Percentiles rank a stretch among this genome's conserved stretches.
Conservation (phyloP, 352 stramenopile genomes). For the Globisporangium recalcitrans region DNA sequence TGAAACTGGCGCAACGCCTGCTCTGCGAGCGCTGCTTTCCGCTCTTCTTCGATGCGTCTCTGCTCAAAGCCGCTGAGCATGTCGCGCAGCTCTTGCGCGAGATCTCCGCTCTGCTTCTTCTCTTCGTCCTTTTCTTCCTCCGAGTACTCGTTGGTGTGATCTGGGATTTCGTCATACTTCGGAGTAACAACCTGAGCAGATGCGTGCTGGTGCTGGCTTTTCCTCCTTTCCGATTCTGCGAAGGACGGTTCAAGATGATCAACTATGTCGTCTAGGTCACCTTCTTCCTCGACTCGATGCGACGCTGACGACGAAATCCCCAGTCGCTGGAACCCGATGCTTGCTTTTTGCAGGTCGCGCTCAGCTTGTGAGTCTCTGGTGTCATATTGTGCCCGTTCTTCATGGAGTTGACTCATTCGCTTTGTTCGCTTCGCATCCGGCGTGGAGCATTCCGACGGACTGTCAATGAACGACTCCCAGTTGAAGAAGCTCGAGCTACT, state of each 20-base stretch:
- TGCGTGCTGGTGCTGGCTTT: not conserved
- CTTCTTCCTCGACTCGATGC: no score
- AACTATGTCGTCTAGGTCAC: no score
- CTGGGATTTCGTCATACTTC: not conserved
- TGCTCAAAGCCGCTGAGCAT: conserved; percentile 56
- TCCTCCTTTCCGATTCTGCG: not conserved
- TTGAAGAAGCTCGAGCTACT: conserved; percentile 32
- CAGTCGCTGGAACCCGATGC: conserved; percentile 2
- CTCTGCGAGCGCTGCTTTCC: conserved; percentile 43
- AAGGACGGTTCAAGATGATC: conserved; percentile 11
- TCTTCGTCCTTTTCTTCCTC: conserved; percentile 28
- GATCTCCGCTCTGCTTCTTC: conserved; percentile 32
- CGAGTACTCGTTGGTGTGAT: conserved; percentile 5
- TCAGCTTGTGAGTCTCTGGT: not conserved
- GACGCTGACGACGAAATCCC: not conserved
- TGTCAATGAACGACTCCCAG: conserved; percentile 67
- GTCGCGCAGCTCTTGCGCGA: conserved; percentile 51
- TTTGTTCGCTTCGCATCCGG: conserved; percentile 20
- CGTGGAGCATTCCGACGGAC: conserved; percentile 31
- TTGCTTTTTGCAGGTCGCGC: conserved; percentile 2
- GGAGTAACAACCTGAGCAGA: not conserved
- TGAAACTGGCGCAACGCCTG: conserved; percentile 52
- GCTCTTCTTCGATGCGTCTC: conserved; percentile 57
- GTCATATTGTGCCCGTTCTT: not conserved
- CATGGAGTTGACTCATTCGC: conserved; percentile 8